These are phyloP conservation scores for Candida pini DNA, from an alignment of 805 yeast species.

Conservation along the genomic window DNA sequence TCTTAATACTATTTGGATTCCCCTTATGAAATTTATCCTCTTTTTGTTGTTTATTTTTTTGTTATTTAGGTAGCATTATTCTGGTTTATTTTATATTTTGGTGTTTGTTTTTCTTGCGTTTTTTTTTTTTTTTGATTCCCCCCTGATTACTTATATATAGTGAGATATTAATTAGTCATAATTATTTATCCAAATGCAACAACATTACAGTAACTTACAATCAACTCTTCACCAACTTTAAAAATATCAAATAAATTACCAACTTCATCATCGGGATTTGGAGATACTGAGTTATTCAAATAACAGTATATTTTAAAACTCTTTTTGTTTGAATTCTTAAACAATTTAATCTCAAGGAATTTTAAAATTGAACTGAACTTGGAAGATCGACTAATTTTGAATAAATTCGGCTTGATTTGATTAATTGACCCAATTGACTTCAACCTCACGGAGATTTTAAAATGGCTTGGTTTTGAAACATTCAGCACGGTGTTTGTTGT, in stretches of 20 bases:
- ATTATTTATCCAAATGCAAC: slow-evolving; percentile 39
- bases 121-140: background rate
- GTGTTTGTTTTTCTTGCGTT: background rate
- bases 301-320: slow-evolving; percentile 32
- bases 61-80: background rate
- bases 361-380: slow-evolving; percentile 40
- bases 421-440: slow-evolving; percentile 55
- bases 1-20: background rate
- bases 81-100: background rate
- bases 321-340: background rate
- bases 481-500: slow-evolving; percentile 20
- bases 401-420: slow-evolving; percentile 44
- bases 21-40: too few species aligned
- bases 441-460: slow-evolving; percentile 45
- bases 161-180: too few species aligned
- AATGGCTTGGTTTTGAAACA: slow-evolving; percentile 10
- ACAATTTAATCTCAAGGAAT: slow-evolving; percentile 38
- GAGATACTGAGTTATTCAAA: slow-evolving; percentile 40
- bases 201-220: slow-evolving; percentile 39
- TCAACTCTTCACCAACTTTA: slow-evolving; percentile 33
- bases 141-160: background rate
- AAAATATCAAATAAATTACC: slow-evolving; percentile 33
- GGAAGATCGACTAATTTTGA: slow-evolving; percentile 42
- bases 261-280: slow-evolving; percentile 38
- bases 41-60: too few species aligned